These are phyloP conservation scores for Hymenoscyphus salicellus DNA, from an alignment of 2,329 filamentous ascomycete species.

Conservation along the genomic window DNA sequence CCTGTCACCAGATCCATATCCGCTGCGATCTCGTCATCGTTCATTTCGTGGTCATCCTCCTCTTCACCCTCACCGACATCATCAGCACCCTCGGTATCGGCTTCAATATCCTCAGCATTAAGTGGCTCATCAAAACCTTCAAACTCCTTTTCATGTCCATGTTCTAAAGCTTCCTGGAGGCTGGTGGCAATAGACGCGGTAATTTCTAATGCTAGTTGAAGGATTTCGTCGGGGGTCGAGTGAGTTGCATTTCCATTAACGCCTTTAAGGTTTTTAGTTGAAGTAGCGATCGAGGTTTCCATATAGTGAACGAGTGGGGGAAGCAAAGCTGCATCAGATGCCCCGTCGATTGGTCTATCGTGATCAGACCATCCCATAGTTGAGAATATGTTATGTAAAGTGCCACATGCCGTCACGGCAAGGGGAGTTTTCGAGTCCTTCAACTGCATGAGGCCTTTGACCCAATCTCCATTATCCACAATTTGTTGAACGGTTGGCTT, in stretches of 20 bases:
- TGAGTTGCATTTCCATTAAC: constrained; percentile 22
- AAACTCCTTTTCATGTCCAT: constrained; percentile 42
- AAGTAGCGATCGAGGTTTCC: constrained; percentile 22
- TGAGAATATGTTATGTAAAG: constrained; percentile 61
- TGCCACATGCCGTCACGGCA: constrained; percentile 56
- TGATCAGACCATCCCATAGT: constrained; percentile 52
- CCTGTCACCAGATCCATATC: constrained; percentile 65
- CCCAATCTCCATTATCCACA: constrained; percentile 49
- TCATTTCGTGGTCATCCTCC: constrained; percentile 50
- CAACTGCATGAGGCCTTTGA: constrained; percentile 49
- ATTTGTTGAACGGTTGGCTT: constrained; percentile 50
- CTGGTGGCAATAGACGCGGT: constrained; percentile 62
- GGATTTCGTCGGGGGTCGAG: constrained; percentile 32
- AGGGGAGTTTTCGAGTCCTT: constrained; percentile 47
- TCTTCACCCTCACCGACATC: constrained; percentile 43
- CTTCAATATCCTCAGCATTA: constrained; percentile 29
- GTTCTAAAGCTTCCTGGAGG: constrained; percentile 51
- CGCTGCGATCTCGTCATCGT: constrained; percentile 55
- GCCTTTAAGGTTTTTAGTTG: constrained; percentile 12
- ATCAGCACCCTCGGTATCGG: constrained; percentile 40
- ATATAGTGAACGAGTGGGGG: constrained; percentile 41
- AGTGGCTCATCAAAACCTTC: constrained; percentile 37
- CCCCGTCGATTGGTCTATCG: constrained; percentile 46
- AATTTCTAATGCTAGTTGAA: constrained; percentile 55
- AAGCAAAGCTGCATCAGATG: constrained; percentile 51